These are phyloP conservation scores for Cymbidium sinense DNA, from an alignment of 106 monocot species.

Conservation along the genomic window DNA sequence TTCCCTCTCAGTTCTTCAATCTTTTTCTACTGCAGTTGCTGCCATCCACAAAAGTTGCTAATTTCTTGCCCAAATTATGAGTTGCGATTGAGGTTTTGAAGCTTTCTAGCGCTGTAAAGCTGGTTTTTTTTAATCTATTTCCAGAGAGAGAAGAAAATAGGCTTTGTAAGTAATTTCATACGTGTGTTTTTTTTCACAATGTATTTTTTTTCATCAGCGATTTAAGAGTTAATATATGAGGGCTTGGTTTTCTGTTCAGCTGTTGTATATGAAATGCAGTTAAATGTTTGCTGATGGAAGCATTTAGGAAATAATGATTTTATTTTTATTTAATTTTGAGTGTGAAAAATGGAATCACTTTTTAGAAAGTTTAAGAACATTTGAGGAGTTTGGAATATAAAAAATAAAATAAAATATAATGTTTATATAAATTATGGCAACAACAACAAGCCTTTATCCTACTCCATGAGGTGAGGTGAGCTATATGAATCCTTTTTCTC, in stretches of 20 bases:
- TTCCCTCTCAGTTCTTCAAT: constrained; percentile 57
- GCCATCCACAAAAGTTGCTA: constrained; percentile 39
- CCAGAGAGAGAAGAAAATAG: not conserved
- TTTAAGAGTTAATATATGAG: not conserved
- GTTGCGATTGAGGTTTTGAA: not conserved
- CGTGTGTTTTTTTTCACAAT: not conserved
- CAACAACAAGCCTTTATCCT: too few species aligned
- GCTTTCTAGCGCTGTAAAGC: constrained; percentile 5
- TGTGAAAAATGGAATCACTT: too few species aligned
- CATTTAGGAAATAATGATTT: too few species aligned
- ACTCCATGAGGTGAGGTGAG: too few species aligned
- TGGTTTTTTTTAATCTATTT: not conserved
- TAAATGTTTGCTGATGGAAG: not conserved
- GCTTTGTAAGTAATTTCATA: not conserved
- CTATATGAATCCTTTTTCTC: too few species aligned
- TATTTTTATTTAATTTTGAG: too few species aligned
- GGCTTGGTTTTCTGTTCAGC: not conserved
- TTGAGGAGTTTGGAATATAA: too few species aligned
- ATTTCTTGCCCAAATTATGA: constrained; percentile 14
- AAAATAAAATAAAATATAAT: too few species aligned
- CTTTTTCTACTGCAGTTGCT: constrained; percentile 68
- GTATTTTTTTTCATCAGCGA: not conserved
- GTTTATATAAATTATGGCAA: too few species aligned
- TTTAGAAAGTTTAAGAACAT: too few species aligned
- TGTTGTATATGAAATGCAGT: not conserved